A percentile compares a stretch with the other conserved stretches of the same genome.
Conservation (phyloP, 768 basidiomycete species). For the Kwoniella pini region DNA sequence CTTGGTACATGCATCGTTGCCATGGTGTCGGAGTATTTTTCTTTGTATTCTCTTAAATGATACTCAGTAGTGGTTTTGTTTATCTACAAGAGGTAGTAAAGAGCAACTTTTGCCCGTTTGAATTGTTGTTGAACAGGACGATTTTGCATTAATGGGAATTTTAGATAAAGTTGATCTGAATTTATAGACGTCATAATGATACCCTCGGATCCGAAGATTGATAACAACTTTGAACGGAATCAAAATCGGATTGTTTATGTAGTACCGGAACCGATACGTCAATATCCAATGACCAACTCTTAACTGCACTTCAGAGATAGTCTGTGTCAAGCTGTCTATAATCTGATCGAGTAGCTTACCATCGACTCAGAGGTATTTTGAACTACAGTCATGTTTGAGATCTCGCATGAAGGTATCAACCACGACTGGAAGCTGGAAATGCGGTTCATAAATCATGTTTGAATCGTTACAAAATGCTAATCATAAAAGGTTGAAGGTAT, state of each 20-base stretch:
- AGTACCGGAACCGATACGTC: neutral
- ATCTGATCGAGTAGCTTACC: no score
- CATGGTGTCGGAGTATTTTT: slow-evolving; percentile 4
- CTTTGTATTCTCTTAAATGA: no score
- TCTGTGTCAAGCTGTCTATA: no score
- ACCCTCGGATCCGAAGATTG: slow-evolving; percentile 8
- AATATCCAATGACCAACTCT: no score
- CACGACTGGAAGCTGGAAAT: neutral
- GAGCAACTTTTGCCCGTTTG: neutral
- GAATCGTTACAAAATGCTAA: neutral
- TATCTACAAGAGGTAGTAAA: neutral
- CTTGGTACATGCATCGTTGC: slow-evolving; percentile 35
- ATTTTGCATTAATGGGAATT: neutral
- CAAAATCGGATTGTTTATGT: neutral
- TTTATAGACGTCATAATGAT: slow-evolving; percentile 2
- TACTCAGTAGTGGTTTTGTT: no score
- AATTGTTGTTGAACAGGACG: neutral
- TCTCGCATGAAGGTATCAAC: no score
- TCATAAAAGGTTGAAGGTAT: neutral
- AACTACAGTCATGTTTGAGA: no score
- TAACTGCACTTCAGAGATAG: no score
- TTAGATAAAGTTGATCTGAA: neutral
- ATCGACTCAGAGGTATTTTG: no score
- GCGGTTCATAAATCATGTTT: neutral
- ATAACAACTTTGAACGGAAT: neutral